Evolutionary conservation across 2,329 filamentous ascomycete species (phyloP).

Genomic region (Talaromyces pinophilus): DNA sequence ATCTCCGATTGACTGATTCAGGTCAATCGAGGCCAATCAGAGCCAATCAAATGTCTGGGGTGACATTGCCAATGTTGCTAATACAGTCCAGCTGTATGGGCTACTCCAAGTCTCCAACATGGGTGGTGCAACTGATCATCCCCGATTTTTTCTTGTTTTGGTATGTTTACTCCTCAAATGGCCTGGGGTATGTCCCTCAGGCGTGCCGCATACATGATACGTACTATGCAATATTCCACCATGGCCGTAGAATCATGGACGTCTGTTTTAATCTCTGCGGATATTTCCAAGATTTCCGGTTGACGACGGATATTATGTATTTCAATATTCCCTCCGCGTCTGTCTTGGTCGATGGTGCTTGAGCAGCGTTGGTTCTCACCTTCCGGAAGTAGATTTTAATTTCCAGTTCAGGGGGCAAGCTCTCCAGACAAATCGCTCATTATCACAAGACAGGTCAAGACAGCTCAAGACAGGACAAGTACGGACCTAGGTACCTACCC

Average conservation of each 20-base stretch:
- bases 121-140: not conserved
- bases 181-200: not conserved
- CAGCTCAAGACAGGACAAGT: not conserved
- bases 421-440: not conserved
- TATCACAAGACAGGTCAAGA: not conserved
- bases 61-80: slow-evolving; percentile 8
- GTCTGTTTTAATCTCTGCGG: not conserved
- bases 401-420: not conserved
- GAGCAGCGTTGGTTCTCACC: not conserved
- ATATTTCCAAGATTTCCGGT: not conserved
- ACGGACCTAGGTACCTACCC: not conserved
- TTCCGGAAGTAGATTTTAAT: not conserved
- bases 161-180: not conserved
- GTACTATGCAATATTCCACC: not conserved
- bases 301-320: not conserved
- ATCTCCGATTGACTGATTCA: not conserved
- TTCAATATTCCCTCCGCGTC: not conserved
- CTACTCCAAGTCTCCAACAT: not conserved
- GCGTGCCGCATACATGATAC: not conserved
- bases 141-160: not conserved
- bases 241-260: not conserved
- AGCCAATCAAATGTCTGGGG: not conserved
- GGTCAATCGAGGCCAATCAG: not conserved
- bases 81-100: not conserved
- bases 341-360: not conserved